These are phyloP conservation scores for Clavulina sp. DNA, from an alignment of 768 basidiomycete genomes.

Conservation along the genomic window DNA sequence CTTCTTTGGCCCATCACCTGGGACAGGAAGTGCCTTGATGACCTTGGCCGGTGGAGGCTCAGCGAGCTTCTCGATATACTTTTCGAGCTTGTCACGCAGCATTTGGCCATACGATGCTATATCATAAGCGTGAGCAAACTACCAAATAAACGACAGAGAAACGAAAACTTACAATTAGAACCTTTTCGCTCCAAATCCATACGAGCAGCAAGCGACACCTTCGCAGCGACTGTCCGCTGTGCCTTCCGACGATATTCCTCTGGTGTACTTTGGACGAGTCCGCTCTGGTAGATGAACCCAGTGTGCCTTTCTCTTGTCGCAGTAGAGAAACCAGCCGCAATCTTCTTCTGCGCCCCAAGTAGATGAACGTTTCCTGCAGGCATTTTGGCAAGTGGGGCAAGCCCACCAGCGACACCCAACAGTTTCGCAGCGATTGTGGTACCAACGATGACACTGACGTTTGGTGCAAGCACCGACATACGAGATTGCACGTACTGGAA, in stretches of 20 bases:
- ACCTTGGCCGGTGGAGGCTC: conserved; percentile 92
- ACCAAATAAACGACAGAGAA: background rate
- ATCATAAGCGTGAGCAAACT: background rate
- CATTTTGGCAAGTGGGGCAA: conserved; percentile 80
- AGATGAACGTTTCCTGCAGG: conserved; percentile 91
- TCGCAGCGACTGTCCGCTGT: conserved; percentile 87
- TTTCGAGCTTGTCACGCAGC: conserved; percentile 78
- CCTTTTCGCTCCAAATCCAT: conserved; percentile 83
- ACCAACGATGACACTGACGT: conserved; percentile 95
- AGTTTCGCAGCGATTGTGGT: conserved; percentile 97
- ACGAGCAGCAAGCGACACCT: conserved; percentile 72
- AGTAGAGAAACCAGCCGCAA: conserved; percentile 82
- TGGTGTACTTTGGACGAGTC: conserved; percentile 68
- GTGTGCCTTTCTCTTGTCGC: conserved; percentile 80
- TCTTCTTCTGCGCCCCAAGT: conserved; percentile 84
- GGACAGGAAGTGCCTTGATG: conserved; percentile 81
- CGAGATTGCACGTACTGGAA: conserved; percentile 98
- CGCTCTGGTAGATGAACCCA: conserved; percentile 92
- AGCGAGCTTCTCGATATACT: conserved; percentile 75
- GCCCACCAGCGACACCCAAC: conserved; percentile 89
- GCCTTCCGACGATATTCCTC: conserved; percentile 81
- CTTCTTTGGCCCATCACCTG: conserved; percentile 91
- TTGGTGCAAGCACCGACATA: conserved; percentile 97
- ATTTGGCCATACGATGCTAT: conserved; percentile 57
- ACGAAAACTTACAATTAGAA: conserved; percentile 45